phyloP scores from a whole-genome alignment of 179 eudicot genomes.

The Camellia oleifera region DNA sequence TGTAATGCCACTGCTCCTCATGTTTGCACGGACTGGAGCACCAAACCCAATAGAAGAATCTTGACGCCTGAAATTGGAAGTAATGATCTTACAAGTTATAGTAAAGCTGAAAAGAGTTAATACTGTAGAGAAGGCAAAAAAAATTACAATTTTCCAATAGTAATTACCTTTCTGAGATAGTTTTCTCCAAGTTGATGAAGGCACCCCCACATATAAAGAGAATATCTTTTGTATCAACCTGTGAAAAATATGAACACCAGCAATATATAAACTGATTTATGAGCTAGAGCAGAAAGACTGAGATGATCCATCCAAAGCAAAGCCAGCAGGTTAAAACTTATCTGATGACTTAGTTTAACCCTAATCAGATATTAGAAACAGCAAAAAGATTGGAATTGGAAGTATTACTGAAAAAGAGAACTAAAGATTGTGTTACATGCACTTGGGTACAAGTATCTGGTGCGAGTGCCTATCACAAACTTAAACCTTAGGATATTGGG shows the following conservation, averaged over 20 bases:
- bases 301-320: conserved; percentile 2
- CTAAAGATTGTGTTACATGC: neutral
- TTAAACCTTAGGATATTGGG: too few species aligned
- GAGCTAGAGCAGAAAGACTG: neutral
- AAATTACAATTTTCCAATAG: neutral
- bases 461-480: too few species aligned
- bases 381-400: neutral
- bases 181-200: conserved; percentile 91
- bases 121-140: neutral
- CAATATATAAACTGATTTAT: neutral
- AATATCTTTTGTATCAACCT: conserved; percentile 95
- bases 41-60: conserved; percentile 98
- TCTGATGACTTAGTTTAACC: neutral
- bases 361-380: neutral
- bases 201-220: conserved; percentile 99
- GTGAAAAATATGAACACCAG: conserved; percentile 15
- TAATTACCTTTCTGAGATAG: conserved; percentile 91
- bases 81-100: neutral
- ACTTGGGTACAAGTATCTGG: too few species aligned
- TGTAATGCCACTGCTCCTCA: conserved; percentile 83
- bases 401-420: conserved; percentile 1
- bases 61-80: conserved; percentile 57
- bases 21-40: conserved; percentile 97
- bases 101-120: neutral
- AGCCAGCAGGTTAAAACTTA: neutral